Conservation (phyloP, 768 basidiomycete genomes). For the Rhizopogon vinicolor region DNA sequence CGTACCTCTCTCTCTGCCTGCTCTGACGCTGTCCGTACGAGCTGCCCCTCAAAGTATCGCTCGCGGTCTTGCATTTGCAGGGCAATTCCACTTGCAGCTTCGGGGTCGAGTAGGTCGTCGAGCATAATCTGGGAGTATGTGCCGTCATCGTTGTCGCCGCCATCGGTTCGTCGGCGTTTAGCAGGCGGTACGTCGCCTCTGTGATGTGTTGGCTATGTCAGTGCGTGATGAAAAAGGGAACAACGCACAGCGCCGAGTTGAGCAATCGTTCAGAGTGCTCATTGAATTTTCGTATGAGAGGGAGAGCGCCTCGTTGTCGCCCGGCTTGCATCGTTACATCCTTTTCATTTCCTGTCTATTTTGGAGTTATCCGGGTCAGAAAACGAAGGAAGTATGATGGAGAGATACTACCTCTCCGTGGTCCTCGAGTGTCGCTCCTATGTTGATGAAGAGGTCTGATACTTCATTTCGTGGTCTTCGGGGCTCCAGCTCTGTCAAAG, state of each 20-base stretch:
- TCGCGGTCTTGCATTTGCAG: slow-evolving; percentile 87
- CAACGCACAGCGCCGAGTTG: slow-evolving; percentile 67
- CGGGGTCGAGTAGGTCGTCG: slow-evolving; percentile 76
- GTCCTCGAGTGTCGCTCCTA: slow-evolving; percentile 87
- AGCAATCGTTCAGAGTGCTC: slow-evolving; percentile 92
- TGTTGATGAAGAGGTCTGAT: slow-evolving; percentile 76
- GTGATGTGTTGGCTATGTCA: slow-evolving; percentile 3
- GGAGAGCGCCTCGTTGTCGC: slow-evolving; percentile 79
- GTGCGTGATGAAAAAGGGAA: slow-evolving; percentile 3
- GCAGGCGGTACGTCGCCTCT: slow-evolving; percentile 54
- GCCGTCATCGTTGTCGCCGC: slow-evolving; percentile 37
- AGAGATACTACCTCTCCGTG: slow-evolving; percentile 65
- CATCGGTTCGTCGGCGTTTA: slow-evolving; percentile 56
- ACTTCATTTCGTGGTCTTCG: slow-evolving; percentile 58
- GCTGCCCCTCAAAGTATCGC: slow-evolving; percentile 74
- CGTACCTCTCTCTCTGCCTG: slow-evolving; percentile 28
- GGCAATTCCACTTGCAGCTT: slow-evolving; percentile 61
- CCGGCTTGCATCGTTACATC: slow-evolving; percentile 97
- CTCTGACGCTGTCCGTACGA: slow-evolving; percentile 27
- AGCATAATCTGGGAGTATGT: slow-evolving; percentile 66
- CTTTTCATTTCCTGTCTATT: slow-evolving; percentile 80
- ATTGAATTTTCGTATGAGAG: slow-evolving; percentile 95
- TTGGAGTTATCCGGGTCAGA: not conserved
- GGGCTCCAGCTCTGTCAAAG: slow-evolving; percentile 66
- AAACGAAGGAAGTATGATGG: not conserved